Base-by-base conservation (phyloP, 2,329 filamentous ascomycete genomes). In the Phoma herbarum region DNA sequence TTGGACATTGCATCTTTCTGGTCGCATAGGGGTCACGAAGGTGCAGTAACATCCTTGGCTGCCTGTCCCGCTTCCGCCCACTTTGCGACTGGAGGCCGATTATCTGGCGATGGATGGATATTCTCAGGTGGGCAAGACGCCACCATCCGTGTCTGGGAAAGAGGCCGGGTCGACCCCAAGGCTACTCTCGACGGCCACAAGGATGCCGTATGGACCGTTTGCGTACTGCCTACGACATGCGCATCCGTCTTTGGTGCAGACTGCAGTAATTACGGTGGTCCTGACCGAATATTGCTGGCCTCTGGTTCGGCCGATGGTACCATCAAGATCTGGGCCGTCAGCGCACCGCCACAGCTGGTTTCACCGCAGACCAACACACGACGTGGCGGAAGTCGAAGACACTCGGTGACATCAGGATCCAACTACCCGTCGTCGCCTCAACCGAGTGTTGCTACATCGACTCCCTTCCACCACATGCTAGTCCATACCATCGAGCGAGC, bases 81-180 rank as follows among this genome's bases (percentile, higher is more conserved):
- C 72, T 97, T 97, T 75, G 90, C 92, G 8, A 96, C 92, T 18
- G 92, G 93, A 33, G 93, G 93, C 7, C 88, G 93, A 62, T 92
- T 91, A 8, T 88, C 90, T 68, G 94, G 94, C 29, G 95, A 98
- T 69, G 95, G 95, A 26, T 99, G 95, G 95, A 93, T 99, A 65
- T 99, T 99, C 78, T 98, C 94, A 5, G 95, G 95, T 60, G 95
- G 95, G 4, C 93, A 97, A 75, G 95, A 99, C 77, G 88, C 91
- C 18, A 96, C 92, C 7, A 88, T 99, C 35, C 88, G 93, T 28
- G 93, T 99, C 0, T 99, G 95, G 95, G 94, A 99, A 77, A 87
- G 93, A 49, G 94, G 94, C 26, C 85, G 94, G 45, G 92, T 99
- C 29, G 95, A 98, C 74, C 93, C 95, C 8, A 98, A 98, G 78